Conservation (phyloP, 805 yeast genomes). For the Candida silvatica region DNA sequence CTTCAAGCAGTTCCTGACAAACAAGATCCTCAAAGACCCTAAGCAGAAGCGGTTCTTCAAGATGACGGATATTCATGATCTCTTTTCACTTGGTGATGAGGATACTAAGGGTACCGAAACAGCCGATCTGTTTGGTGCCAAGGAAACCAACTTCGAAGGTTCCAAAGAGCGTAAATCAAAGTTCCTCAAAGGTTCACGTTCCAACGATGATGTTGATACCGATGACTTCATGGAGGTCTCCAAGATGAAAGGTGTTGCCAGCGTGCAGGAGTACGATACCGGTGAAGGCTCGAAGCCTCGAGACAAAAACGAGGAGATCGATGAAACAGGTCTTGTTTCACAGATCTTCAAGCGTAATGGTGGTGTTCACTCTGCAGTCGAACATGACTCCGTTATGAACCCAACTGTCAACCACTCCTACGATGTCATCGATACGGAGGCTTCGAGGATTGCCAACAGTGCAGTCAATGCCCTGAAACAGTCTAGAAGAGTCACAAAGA, state of each 20-base stretch:
- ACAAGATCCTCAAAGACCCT: slow-evolving; percentile 91
- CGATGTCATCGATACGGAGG: slow-evolving; percentile 53
- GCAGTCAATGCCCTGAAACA: slow-evolving; percentile 55
- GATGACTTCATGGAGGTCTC: slow-evolving; percentile 67
- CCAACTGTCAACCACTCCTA: slow-evolving; percentile 21
- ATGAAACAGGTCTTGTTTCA: slow-evolving; percentile 62
- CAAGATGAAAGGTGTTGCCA: slow-evolving; percentile 62
- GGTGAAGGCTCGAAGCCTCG: slow-evolving; percentile 35
- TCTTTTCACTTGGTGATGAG: slow-evolving; percentile 78
- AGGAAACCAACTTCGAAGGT: slow-evolving; percentile 31
- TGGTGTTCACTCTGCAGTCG: slow-evolving; percentile 65
- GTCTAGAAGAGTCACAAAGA: slow-evolving; percentile 46
- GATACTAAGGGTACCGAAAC: slow-evolving; percentile 60
- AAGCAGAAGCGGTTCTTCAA: slow-evolving; percentile 91
- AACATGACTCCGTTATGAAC: slow-evolving; percentile 71
- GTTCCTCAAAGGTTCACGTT: slow-evolving; percentile 10
- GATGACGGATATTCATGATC: slow-evolving; percentile 82
- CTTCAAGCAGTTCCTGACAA: slow-evolving; percentile 88
- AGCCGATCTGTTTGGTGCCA: slow-evolving; percentile 49
- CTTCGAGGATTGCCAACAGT: slow-evolving; percentile 47
- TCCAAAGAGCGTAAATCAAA: slow-evolving; percentile 26
- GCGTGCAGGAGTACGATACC: slow-evolving; percentile 54
- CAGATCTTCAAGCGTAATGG: slow-evolving; percentile 50
- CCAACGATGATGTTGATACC: slow-evolving; percentile 50
- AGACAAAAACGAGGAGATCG: slow-evolving; percentile 17